Percentiles rank a stretch among this genome's conserved stretches.
Conservation (phyloP, 2,329 filamentous ascomycete species). For the Pestalotiopsis sp. region DNA sequence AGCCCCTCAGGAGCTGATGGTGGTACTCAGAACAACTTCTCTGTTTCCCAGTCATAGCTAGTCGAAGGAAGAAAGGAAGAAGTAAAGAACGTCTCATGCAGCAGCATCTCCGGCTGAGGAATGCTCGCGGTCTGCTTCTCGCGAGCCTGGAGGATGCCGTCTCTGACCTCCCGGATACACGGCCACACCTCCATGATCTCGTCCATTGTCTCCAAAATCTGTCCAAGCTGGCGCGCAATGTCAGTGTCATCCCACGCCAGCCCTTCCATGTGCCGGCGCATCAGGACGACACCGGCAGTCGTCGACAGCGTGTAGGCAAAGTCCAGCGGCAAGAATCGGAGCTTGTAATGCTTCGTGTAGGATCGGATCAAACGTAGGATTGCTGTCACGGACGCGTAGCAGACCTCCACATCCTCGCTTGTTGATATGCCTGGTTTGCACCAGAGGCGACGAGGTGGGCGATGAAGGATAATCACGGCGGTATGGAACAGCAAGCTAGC, state of each 20-base stretch:
- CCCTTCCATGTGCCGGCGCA: conserved; percentile 45
- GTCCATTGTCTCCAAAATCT: conserved; percentile 50
- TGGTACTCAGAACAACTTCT: no score
- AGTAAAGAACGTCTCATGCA: no score
- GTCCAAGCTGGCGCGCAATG: conserved; percentile 52
- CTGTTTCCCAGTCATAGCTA: no score
- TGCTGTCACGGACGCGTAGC: conserved; percentile 49
- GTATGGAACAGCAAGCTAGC: conserved; percentile 50
- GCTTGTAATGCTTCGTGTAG: conserved; percentile 46
- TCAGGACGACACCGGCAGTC: conserved; percentile 47
- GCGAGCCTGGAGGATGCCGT: conserved; percentile 29
- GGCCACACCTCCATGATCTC: conserved; percentile 54
- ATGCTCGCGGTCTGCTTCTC: conserved; percentile 12
- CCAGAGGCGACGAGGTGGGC: conserved; percentile 47
- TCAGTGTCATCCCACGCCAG: conserved; percentile 43
- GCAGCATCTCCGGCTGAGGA: conserved; percentile 5
- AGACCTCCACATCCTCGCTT: conserved; percentile 50
- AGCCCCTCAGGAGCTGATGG: not conserved
- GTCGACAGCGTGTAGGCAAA: conserved; percentile 40
- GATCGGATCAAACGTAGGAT: conserved; percentile 46
- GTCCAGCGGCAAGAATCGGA: conserved; percentile 42
- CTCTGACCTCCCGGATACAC: conserved; percentile 44
- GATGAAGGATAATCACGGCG: conserved; percentile 53
- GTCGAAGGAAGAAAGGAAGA: no score
- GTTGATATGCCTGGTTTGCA: conserved; percentile 39